Percentiles rank a stretch among this genome's conserved stretches.
These are phyloP conservation scores for Naegleria fowleri DNA, from an alignment of 208 protist species.

Conservation along the genomic window DNA sequence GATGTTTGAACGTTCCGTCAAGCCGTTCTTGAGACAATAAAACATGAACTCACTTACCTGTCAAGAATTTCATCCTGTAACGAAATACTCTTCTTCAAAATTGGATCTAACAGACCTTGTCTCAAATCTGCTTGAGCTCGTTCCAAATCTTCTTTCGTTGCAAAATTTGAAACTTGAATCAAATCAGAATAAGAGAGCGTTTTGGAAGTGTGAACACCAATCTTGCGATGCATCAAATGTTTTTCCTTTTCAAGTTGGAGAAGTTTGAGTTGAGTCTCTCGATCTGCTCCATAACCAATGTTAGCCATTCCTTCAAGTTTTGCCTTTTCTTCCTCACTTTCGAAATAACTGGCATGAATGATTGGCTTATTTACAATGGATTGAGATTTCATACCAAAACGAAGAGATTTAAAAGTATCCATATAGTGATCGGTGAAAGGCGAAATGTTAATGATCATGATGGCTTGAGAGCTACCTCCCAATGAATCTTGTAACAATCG, in stretches of 20 bases:
- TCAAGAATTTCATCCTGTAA: neutral
- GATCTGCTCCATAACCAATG: neutral
- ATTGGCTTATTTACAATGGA: slow-evolving; percentile 40
- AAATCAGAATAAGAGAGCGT: neutral
- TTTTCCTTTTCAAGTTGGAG: neutral
- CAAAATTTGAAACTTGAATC: neutral
- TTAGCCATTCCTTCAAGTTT: neutral
- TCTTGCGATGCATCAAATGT: neutral
- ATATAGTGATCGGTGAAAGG: slow-evolving; percentile 14
- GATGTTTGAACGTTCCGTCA: too few relatives aligned
- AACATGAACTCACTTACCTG: too few relatives aligned
- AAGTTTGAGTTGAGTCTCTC: neutral
- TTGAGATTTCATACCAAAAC: slow-evolving; percentile 33
- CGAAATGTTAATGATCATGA: slow-evolving; percentile 36
- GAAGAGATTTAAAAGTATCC: slow-evolving; percentile 28
- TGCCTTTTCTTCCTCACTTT: neutral
- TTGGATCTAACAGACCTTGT: neutral
- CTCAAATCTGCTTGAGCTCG: neutral
- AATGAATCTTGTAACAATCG: slow-evolving; percentile 63
- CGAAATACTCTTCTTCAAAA: neutral
- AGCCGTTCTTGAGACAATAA: too few relatives aligned
- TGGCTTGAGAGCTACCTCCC: slow-evolving; percentile 32
- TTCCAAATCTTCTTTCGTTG: neutral
- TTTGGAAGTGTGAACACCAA: neutral
- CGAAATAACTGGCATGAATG: slow-evolving; percentile 14